These are phyloP conservation scores for Alternaria consortialis DNA, from an alignment of 2,329 filamentous ascomycete species.

Conservation along the genomic window DNA sequence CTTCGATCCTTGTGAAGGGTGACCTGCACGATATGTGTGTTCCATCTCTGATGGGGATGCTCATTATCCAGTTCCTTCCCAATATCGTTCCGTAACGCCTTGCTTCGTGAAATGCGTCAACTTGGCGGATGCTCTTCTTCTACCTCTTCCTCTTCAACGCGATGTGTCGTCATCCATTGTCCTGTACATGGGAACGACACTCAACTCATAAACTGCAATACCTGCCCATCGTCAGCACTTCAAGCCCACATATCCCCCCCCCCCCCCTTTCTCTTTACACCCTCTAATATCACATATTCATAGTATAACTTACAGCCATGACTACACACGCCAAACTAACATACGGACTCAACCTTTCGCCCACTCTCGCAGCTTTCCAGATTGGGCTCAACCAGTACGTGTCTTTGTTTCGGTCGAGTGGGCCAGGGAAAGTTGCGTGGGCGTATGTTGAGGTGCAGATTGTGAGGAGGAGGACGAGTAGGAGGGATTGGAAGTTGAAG, in stretches of 20 bases:
- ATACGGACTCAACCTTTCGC: slow-evolving; percentile 92
- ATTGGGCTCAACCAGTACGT: slow-evolving; percentile 83
- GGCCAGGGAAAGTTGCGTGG: slow-evolving; percentile 85
- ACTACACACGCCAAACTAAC: slow-evolving; percentile 91
- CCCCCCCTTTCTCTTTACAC: not conserved
- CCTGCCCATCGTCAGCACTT: slow-evolving; percentile 21
- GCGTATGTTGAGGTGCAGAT: slow-evolving; percentile 97
- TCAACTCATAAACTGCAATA: slow-evolving; percentile 42
- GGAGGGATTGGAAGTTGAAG: slow-evolving; percentile 98
- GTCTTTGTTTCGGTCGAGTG: slow-evolving; percentile 92
- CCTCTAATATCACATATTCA: not conserved
- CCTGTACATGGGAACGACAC: not conserved
- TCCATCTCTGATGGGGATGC: not conserved
- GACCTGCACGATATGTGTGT: not conserved
- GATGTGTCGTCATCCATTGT: not conserved
- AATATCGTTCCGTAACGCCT: not conserved
- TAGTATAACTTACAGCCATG: slow-evolving; percentile 75
- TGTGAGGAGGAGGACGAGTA: slow-evolving; percentile 91
- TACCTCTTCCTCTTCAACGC: not conserved
- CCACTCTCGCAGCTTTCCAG: slow-evolving; percentile 94
- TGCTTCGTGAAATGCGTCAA: slow-evolving; percentile 2
- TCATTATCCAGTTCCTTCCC: not conserved
- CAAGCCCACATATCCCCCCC: not conserved
- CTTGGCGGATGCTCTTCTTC: not conserved
- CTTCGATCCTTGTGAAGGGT: not conserved